Evolutionary conservation across 176 grass and related monocot genomes (phyloP), one percentile per base, ranked within the genome.

Genomic region (Neostapfia colusana): DNA sequence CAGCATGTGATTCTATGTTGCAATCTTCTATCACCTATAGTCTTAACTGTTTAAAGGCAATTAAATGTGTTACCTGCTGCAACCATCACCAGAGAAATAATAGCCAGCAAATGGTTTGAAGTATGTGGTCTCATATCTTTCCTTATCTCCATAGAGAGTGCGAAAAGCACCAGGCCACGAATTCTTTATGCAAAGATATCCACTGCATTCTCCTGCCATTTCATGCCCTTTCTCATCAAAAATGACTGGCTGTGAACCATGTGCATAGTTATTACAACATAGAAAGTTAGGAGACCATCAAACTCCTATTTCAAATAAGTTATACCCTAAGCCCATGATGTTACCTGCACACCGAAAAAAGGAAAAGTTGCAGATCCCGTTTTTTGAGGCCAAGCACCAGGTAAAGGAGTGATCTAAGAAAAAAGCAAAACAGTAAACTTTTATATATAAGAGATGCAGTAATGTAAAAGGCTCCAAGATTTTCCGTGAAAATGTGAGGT

Each of bases 71-170:
- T 87, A 98, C 95, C 95, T 95, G 40, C 89, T 88, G 84, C 95
- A 95, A 65, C 95, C 95, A 88, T 99, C 95, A 17, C 95, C 95
- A 4, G 95, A 90, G 78, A 99, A 99, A 84, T 99, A 95, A 78
- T 99, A 99, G 65, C 95, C 95, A 51, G 89, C 25, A 70, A 99
- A 98, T 65, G 95, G 95, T 87, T 95, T 99, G 49, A 92, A 99
- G 82, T 99, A 99, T 74, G 95, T 90, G 5, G 95, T 99, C 64
- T 99, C 91, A 59, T 99, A 99, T 99, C 95, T 99, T 28, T 99
- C 95, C 74, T 90, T 79, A 78, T 99, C 95, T 88, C 87, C 95
- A 81, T 86, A 92, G 23, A 99, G 89, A 70, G 95, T 90, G 20
- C 91, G 84, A 31, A 99, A 99, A 84, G 95, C 89, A 63, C 95